These are phyloP conservation scores for Sporobolomyces roseus DNA, from an alignment of 768 basidiomycete species.

Conservation along the genomic window DNA sequence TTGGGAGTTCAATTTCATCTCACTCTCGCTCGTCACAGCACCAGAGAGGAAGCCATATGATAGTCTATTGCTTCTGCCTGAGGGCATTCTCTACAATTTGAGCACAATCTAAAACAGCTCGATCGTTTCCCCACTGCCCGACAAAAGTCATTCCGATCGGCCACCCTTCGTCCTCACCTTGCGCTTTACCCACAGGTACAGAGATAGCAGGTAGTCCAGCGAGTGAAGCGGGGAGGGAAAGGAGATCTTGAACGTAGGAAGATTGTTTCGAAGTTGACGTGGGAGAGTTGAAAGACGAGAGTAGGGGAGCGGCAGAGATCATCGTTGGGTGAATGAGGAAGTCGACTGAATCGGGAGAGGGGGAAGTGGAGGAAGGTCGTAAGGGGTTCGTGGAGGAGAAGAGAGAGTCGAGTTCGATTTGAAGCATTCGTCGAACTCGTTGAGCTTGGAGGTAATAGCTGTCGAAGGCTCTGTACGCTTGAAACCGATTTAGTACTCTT, in stretches of 20 bases:
- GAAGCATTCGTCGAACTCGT: slow-evolving; percentile 66
- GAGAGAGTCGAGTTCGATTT: slow-evolving; percentile 66
- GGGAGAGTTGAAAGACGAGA: slow-evolving; percentile 53
- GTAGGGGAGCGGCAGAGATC: slow-evolving; percentile 52
- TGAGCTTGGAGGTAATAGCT: slow-evolving; percentile 95
- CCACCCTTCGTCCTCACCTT: slow-evolving; percentile 58
- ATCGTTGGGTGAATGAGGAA: slow-evolving; percentile 81
- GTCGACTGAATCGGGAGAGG: slow-evolving; percentile 56
- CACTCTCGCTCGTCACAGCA: background rate
- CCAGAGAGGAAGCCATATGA: background rate
- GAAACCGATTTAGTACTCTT: slow-evolving; percentile 19
- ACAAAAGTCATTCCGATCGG: slow-evolving; percentile 42
- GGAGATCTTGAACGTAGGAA: slow-evolving; percentile 77
- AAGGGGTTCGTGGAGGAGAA: slow-evolving; percentile 62
- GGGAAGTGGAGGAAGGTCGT: background rate
- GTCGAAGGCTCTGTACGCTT: slow-evolving; percentile 72
- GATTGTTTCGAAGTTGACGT: background rate
- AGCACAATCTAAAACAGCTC: slow-evolving; percentile 24
- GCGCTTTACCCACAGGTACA: slow-evolving; percentile 58
- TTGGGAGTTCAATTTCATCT: too few species aligned
- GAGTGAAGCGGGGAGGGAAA: slow-evolving; percentile 86
- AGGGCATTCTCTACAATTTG: slow-evolving; percentile 1
- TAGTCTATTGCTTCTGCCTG: too few species aligned
- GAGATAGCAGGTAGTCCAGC: slow-evolving; percentile 80
- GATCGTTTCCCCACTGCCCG: slow-evolving; percentile 43